Percentiles rank a stretch among this genome's conserved stretches.
phyloP scores from a whole-genome alignment of 306 rosid genomes.

The Fragaria vesca region DNA sequence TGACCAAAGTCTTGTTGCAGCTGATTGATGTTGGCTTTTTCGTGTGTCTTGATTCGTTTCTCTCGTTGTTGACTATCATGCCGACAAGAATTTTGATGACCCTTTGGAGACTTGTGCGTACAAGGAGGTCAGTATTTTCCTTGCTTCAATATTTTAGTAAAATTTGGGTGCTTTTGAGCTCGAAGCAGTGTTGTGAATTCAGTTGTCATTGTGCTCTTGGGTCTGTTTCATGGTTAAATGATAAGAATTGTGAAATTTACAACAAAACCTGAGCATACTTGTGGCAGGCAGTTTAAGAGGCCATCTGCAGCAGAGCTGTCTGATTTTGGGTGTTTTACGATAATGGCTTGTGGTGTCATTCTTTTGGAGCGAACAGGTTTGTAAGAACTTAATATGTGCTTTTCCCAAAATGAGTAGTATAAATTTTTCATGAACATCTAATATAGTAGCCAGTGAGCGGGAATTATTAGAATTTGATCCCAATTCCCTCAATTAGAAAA shows the following conservation, averaged over 20 bases:
- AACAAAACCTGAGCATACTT: conserved; percentile 47
- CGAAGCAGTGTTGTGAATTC: not conserved
- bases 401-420: conserved; percentile 9
- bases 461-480: conserved; percentile 9
- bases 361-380: conserved; percentile 84
- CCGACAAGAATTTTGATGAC: conserved; percentile 78
- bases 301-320: conserved; percentile 78
- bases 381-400: conserved; percentile 17
- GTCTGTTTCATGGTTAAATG: conserved; percentile 13
- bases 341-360: conserved; percentile 77
- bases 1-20: conserved; percentile 54
- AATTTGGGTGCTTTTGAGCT: not conserved
- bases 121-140: conserved; percentile 75
- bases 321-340: conserved; percentile 84
- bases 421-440: not conserved
- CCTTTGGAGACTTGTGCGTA: conserved; percentile 68
- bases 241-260: conserved; percentile 21
- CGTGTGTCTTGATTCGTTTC: conserved; percentile 95
- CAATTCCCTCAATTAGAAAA: not conserved
- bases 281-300: conserved; percentile 96
- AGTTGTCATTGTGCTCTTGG: not conserved
- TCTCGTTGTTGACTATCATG: conserved; percentile 92
- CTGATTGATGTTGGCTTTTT: conserved; percentile 96
- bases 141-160: conserved; percentile 20
- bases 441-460: not conserved